These are phyloP conservation scores for Macroventuria anomochaeta DNA, from an alignment of 2,329 filamentous ascomycete species.

Conservation along the genomic window DNA sequence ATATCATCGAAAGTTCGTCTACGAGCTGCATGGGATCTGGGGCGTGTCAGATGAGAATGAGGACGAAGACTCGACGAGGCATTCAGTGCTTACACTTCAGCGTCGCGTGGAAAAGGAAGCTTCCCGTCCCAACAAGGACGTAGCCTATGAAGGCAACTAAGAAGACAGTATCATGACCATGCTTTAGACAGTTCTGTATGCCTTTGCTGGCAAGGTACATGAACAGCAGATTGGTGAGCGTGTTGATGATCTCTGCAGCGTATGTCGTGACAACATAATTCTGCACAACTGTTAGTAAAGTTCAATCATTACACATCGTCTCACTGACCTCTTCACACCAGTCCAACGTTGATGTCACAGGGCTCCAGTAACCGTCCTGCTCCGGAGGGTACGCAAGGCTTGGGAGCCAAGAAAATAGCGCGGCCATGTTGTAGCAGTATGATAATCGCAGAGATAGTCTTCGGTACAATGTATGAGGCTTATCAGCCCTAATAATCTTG, in stretches of 20 bases:
- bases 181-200: slow-evolving; percentile 71
- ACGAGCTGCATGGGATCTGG: slow-evolving; percentile 73
- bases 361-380: slow-evolving; percentile 68
- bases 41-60: slow-evolving; percentile 57
- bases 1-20: slow-evolving; percentile 75
- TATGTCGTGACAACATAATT: slow-evolving; percentile 79
- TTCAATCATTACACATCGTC: neutral
- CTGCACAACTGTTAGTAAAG: slow-evolving; percentile 49
- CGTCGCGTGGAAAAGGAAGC: slow-evolving; percentile 69
- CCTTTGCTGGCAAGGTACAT: slow-evolving; percentile 79
- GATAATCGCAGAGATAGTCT: neutral
- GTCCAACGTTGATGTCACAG: slow-evolving; percentile 75
- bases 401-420: slow-evolving; percentile 50
- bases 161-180: slow-evolving; percentile 79
- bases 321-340: slow-evolving; percentile 76
- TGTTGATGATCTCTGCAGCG: slow-evolving; percentile 78
- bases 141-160: slow-evolving; percentile 69
- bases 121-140: slow-evolving; percentile 65
- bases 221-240: slow-evolving; percentile 82
- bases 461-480: slow-evolving; percentile 1
- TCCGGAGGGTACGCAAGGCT: slow-evolving; percentile 59
- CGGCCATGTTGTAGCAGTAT: slow-evolving; percentile 28
- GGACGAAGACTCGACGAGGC: too few species aligned
- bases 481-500: slow-evolving; percentile 14
- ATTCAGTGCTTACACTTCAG: slow-evolving; percentile 62